Evolutionary conservation across 1,284 basidiomycete species (phyloP).

Genomic region (Schizophyllum amplum): DNA sequence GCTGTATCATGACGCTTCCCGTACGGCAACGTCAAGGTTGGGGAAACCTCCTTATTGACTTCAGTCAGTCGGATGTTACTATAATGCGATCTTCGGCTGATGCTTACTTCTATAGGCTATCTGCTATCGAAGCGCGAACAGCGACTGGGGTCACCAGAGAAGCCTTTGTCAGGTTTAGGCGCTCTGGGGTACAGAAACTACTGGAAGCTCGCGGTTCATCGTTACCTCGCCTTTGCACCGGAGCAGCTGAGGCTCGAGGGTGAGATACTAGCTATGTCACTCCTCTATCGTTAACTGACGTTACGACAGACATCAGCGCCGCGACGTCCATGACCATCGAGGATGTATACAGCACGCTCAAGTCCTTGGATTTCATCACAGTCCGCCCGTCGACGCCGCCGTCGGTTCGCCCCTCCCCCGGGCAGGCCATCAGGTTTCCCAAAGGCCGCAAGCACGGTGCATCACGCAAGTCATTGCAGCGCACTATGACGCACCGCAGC

Average conservation of each 20-base stretch:
- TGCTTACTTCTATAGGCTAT: slow-evolving; percentile 59
- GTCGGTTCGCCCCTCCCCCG: slow-evolving; percentile 55
- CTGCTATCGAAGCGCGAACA: slow-evolving; percentile 93
- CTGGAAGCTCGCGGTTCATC: slow-evolving; percentile 90
- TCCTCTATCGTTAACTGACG: slow-evolving; percentile 6
- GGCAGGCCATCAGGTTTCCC: slow-evolving; percentile 65
- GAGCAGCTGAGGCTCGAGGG: slow-evolving; percentile 67
- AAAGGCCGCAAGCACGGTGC: slow-evolving; percentile 62
- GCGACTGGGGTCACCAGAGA: slow-evolving; percentile 83
- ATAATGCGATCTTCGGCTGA: slow-evolving; percentile 1
- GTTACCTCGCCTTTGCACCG: slow-evolving; percentile 63
- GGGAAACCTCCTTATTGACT: slow-evolving; percentile 93
- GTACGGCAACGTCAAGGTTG: slow-evolving; percentile 91
- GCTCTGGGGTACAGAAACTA: slow-evolving; percentile 92
- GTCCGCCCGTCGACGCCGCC: slow-evolving; percentile 43
- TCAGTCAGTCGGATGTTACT: slow-evolving; percentile 62
- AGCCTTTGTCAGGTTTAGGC: slow-evolving; percentile 86
- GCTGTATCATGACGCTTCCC: slow-evolving; percentile 99
- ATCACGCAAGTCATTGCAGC: slow-evolving; percentile 53
- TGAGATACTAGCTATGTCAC: slow-evolving; percentile 25
- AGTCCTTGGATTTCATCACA: slow-evolving; percentile 72
- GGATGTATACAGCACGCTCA: slow-evolving; percentile 79
- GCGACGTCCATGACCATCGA: slow-evolving; percentile 90
- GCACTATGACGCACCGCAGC: slow-evolving; percentile 38
- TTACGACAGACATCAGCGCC: slow-evolving; percentile 66